These are phyloP conservation scores for Brasenia schreberi DNA, from an alignment of 164 flowering plant species.

Conservation along the genomic window DNA sequence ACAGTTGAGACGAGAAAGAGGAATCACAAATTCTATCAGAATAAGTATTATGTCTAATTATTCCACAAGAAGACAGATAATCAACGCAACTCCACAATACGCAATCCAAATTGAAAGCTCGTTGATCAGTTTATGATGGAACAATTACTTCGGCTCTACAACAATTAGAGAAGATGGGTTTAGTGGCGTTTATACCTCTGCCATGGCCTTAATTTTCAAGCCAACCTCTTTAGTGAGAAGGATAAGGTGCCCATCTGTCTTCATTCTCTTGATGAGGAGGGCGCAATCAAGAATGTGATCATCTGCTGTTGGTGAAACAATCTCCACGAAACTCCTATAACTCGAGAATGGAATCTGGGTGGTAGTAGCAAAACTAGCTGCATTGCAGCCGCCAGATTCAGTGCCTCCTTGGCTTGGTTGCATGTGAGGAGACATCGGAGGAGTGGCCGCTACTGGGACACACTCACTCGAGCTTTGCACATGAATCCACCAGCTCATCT, in stretches of 20 bases:
- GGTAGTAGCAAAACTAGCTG: not conserved
- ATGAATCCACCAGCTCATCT: constrained; percentile 75
- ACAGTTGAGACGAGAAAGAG: not conserved
- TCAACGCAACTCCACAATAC: too few relatives aligned
- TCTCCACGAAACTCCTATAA: constrained; percentile 22
- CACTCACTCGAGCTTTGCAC: constrained; percentile 56
- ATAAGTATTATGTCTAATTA: not conserved
- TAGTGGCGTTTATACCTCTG: constrained; percentile 40
- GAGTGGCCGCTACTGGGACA: constrained; percentile 49
- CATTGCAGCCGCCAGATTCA: constrained; percentile 6
- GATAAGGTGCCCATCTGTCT: constrained; percentile 39
- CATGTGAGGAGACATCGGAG: constrained; percentile 53
- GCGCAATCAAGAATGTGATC: constrained; percentile 82
- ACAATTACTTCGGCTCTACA: too few relatives aligned
- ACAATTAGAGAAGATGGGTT: not conserved
- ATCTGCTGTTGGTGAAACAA: constrained; percentile 58
- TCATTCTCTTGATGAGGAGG: constrained; percentile 30
- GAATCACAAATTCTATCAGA: not conserved
- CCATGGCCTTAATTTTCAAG: constrained; percentile 87
- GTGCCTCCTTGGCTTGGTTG: constrained; percentile 18
- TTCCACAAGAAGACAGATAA: too few relatives aligned
- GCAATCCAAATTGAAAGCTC: too few relatives aligned
- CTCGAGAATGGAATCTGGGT: constrained; percentile 22
- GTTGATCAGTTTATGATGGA: too few relatives aligned
- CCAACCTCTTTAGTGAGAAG: constrained; percentile 58